Evolutionary conservation across 2,329 filamentous ascomycete species (phyloP), one percentile per base, ranked within the genome.

Genomic region (Ophiostoma australiae): DNA sequence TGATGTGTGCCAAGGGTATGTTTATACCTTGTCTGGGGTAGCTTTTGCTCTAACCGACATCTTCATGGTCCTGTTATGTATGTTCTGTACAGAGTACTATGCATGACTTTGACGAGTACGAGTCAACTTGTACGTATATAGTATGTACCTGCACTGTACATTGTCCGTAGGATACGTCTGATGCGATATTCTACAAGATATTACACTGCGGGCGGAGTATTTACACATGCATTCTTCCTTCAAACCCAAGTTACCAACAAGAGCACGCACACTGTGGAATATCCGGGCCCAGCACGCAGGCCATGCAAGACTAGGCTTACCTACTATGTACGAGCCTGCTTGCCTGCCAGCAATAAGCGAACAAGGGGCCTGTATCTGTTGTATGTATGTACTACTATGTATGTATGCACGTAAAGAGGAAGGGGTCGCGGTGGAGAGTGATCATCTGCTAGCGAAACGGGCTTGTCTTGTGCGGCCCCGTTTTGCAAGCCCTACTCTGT

Each of bases 391-490:
- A 31, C 27, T n/a, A 31, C 27, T 31, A 31, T 31, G 27, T 31
- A 31, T 31, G 27, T 31, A 31, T 31, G 27, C 27, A 31, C 27
- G 27, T 31, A 31, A 31, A 31, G 27, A 31, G 61, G 2, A 27
- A 11, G 37, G n/a, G 37, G 37, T 31, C 63, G 10, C 41, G 31
- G 65, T 67, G 69, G 69, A 70, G 48, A 67, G 31, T 67, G 65
- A 70, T 70, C 48, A 58, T 33, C 48, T 37, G 27, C 31, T 70
- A 68, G 35, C 65, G 48, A 31, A 61, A 67, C 35, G 65, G 44
- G 39, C 5, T 39, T 39, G 35, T 61, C 41, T 69, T 69, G 4
- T 63, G 44, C 44, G 44, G 44, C 10, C 23, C 52, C 52, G 23
- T 58, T 48, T 2, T 20, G 44, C 8, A 31, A 27, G 52, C n/a